phyloP scores from a whole-genome alignment of 495 filamentous ascomycete genomes.

The Penicillium roqueforti region DNA sequence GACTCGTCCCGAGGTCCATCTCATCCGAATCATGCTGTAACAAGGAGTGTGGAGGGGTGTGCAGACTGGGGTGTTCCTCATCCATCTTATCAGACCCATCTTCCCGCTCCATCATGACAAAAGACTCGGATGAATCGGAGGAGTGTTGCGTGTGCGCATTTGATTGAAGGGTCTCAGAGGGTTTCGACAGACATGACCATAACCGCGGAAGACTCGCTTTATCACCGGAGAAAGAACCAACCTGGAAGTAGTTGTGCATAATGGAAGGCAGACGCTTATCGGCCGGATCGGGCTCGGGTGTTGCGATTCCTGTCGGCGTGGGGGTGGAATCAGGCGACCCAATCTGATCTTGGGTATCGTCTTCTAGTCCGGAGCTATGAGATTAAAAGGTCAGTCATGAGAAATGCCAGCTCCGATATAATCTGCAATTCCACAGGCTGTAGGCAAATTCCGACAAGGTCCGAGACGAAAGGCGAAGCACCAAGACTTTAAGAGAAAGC shows the following conservation, averaged over 20 bases:
- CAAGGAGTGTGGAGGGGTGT: conserved; percentile 45
- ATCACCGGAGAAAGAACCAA: conserved; percentile 67
- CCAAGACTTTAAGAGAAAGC: not conserved
- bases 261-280: conserved; percentile 90
- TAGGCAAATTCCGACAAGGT: conserved; percentile 13
- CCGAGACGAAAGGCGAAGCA: conserved; percentile 1
- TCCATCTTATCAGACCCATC: conserved; percentile 31
- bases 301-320: conserved; percentile 64
- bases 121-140: conserved; percentile 35
- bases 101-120: conserved; percentile 40
- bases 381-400: conserved; percentile 26
- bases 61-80: conserved; percentile 27
- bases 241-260: conserved; percentile 94
- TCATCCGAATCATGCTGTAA: conserved; percentile 43
- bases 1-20: conserved; percentile 32
- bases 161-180: conserved; percentile 18
- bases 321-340: conserved; percentile 74
- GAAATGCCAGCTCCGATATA: not conserved
- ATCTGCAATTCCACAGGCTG: conserved; percentile 1
- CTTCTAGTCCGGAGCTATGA: conserved; percentile 46
- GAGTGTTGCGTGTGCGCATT: conserved; percentile 12
- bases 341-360: conserved; percentile 71
- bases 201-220: conserved; percentile 50
- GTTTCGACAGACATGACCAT: conserved; percentile 31
- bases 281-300: conserved; percentile 80